Conservation (phyloP, 2,329 filamentous ascomycete species). For the Neonectria hederae region DNA sequence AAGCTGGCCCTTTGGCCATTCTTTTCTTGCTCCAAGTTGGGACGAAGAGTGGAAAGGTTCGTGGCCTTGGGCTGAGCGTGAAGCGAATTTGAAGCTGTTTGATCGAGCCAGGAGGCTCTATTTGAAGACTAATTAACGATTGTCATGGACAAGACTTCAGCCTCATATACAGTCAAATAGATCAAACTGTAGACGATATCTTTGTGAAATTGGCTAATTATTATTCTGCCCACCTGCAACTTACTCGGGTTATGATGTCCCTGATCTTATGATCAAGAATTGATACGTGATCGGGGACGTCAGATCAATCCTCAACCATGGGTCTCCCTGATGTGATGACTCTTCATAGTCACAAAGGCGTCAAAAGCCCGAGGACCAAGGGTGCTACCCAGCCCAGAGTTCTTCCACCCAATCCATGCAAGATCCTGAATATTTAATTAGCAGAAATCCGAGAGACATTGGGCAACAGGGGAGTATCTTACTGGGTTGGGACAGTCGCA, state of each 20-base stretch:
- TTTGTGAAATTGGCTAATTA: no score
- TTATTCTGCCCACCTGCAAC: no score
- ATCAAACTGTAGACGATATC: no score
- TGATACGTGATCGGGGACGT: no score
- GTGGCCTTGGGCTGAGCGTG: no score
- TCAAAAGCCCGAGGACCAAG: conserved; percentile 91
- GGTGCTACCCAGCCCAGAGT: conserved; percentile 91
- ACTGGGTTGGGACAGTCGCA: conserved; percentile 92
- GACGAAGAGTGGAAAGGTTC: no score
- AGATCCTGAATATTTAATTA: conserved; percentile 69
- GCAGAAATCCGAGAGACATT: background rate
- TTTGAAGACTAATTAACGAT: background rate
- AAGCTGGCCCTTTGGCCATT: no score
- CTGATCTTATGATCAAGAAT: background rate
- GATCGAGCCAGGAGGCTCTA: background rate
- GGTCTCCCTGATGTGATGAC: conserved; percentile 87
- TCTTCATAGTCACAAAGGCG: conserved; percentile 95
- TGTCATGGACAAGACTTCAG: no score
- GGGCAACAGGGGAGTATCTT: conserved; percentile 50
- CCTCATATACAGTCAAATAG: no score
- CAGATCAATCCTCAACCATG: background rate
- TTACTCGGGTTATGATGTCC: no score
- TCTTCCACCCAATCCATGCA: conserved; percentile 96
- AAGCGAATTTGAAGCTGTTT: no score
- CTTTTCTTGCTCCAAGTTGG: no score